phyloP scores from a whole-genome alignment of 192 early-diverging fungal genomes.

The Podila epigama region DNA sequence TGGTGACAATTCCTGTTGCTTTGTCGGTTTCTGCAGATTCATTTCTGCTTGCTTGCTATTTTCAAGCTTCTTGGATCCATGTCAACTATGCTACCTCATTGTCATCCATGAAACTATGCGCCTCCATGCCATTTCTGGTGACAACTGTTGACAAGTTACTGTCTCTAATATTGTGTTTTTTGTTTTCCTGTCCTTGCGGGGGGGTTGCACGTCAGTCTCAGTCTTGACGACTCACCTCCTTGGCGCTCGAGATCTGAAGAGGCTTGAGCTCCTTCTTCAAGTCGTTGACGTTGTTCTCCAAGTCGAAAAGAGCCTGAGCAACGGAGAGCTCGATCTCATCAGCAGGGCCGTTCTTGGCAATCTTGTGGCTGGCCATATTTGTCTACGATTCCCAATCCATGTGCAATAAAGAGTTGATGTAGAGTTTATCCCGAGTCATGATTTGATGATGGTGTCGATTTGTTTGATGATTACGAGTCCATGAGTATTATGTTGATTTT shows the following conservation, averaged over 20 bases:
- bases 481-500: neutral
- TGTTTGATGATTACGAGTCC: neutral
- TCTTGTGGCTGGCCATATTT: slow-evolving; percentile 53
- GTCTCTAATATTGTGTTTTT: no score
- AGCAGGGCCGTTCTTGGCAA: slow-evolving; percentile 55
- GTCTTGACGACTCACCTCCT: slow-evolving; percentile 77
- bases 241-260: slow-evolving; percentile 93
- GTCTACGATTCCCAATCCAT: slow-evolving; percentile 9
- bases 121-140: no score
- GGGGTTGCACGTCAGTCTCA: no score
- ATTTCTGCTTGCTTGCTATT: no score
- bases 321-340: slow-evolving; percentile 93
- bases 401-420: neutral
- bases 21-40: no score
- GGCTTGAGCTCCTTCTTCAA: slow-evolving; percentile 96
- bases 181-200: neutral
- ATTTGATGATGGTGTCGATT: slow-evolving; percentile 1
- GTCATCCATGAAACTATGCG: no score
- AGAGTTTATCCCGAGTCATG: neutral
- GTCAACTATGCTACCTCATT: no score
- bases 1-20: no score
- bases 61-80: no score
- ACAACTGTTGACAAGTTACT: no score
- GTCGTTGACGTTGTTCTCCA: slow-evolving; percentile 95
- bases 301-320: slow-evolving; percentile 94